These are phyloP conservation scores for Kluyveromyces siamensis DNA, from an alignment of 805 yeast genomes.

Conservation along the genomic window DNA sequence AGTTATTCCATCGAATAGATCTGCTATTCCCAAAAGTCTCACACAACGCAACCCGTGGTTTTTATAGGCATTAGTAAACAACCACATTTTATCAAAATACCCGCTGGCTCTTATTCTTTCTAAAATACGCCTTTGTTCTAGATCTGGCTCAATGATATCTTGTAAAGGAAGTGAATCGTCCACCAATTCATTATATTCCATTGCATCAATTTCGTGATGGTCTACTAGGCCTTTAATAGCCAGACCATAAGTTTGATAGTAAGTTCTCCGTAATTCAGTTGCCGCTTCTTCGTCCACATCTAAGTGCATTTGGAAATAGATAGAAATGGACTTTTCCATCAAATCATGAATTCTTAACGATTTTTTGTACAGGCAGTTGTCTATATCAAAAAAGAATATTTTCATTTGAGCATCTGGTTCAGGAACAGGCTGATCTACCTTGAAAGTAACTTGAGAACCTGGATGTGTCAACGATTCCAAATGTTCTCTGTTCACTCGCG, in stretches of 20 bases:
- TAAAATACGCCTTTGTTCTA: constrained; percentile 43
- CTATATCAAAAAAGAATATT: constrained; percentile 82
- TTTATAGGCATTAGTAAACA: constrained; percentile 89
- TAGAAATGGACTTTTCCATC: constrained; percentile 80
- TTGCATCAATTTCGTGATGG: constrained; percentile 64
- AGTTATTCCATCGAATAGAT: constrained; percentile 87
- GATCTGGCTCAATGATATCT: constrained; percentile 58
- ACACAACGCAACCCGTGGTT: constrained; percentile 82
- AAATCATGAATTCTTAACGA: constrained; percentile 70
- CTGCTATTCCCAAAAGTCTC: constrained; percentile 78
- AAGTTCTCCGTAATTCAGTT: constrained; percentile 53
- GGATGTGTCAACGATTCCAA: constrained; percentile 27
- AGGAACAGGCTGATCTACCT: constrained; percentile 21
- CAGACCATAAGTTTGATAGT: constrained; percentile 81
- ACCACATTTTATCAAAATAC: constrained; percentile 71
- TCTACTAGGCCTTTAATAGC: constrained; percentile 82
- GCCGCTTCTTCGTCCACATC: constrained; percentile 67
- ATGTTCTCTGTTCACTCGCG: constrained; percentile 25
- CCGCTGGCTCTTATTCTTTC: constrained; percentile 33
- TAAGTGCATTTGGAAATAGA: constrained; percentile 63
- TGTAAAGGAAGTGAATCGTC: constrained; percentile 91
- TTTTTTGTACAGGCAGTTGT: constrained; percentile 78
- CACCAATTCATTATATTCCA: constrained; percentile 79
- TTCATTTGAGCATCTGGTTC: constrained; percentile 21
- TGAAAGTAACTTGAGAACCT: constrained; percentile 26